A percentile compares a stretch with the other conserved stretches of the same genome.
Conservation (phyloP, 371 early-diverging fungal genomes). For the Lichtheimia ornata region DNA sequence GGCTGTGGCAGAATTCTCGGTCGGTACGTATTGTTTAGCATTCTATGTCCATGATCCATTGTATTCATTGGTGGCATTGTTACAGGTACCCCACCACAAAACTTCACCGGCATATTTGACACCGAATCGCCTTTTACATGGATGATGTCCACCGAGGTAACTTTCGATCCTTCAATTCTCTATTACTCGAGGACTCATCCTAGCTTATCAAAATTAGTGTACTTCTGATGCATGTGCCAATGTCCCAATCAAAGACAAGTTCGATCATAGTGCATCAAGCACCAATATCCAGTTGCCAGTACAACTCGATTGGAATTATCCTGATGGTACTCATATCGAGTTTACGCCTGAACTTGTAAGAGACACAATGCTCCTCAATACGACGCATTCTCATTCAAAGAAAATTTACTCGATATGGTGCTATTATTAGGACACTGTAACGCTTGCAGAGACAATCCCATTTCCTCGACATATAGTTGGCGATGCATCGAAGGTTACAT, state of each 20-base stretch:
- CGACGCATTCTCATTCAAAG: no score
- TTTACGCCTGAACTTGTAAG: slow-evolving; percentile 32
- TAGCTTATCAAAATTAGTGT: slow-evolving; percentile 11
- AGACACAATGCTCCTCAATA: not conserved
- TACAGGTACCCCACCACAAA: slow-evolving; percentile 30
- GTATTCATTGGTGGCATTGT: no score
- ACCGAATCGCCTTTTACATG: slow-evolving; percentile 33
- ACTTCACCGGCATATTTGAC: slow-evolving; percentile 33
- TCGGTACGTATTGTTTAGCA: slow-evolving; percentile 1
- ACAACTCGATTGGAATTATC: slow-evolving; percentile 20
- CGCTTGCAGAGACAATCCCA: slow-evolving; percentile 11
- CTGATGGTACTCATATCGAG: slow-evolving; percentile 31
- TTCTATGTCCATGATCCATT: not conserved
- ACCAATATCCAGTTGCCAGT: slow-evolving; percentile 22
- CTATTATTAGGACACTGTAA: slow-evolving; percentile 29
- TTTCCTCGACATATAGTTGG: slow-evolving; percentile 28
- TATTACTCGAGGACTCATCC: not conserved
- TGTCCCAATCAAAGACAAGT: slow-evolving; percentile 17
- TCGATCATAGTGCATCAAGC: slow-evolving; percentile 18
- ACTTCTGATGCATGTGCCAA: slow-evolving; percentile 16
- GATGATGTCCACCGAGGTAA: slow-evolving; percentile 20
- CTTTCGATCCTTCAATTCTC: not conserved
- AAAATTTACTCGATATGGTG: no score
- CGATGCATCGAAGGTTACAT: slow-evolving; percentile 26
- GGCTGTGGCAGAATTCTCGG: slow-evolving; percentile 15